Conservation (phyloP, 1,284 basidiomycete species). For the Spongispora temasekensis region DNA sequence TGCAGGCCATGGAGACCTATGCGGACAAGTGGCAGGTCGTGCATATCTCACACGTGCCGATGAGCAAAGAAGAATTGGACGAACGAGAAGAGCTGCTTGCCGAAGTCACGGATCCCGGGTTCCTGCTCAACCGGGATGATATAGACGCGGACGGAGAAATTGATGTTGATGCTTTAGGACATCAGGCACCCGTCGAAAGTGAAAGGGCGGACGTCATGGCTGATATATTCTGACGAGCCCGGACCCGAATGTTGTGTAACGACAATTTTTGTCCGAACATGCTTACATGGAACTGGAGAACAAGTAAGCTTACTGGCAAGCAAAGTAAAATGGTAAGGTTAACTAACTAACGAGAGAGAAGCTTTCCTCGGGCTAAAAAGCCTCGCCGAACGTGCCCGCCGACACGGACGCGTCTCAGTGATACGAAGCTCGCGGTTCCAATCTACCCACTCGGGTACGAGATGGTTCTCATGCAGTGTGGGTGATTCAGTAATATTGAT, state of each 20-base stretch:
- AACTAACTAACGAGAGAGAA: too few species aligned
- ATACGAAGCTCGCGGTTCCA: too few species aligned
- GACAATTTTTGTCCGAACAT: too few species aligned
- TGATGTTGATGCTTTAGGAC: conserved; percentile 41
- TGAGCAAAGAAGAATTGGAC: conserved; percentile 52
- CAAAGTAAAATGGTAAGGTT: too few species aligned
- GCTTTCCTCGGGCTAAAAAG: too few species aligned
- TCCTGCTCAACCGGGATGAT: conserved; percentile 41
- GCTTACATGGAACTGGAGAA: too few species aligned
- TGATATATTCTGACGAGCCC: conserved; percentile 34
- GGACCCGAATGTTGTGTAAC: conserved; percentile 3
- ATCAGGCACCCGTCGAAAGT: conserved; percentile 44
- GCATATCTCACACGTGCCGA: conserved; percentile 55
- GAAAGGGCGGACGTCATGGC: conserved; percentile 31
- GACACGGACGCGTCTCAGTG: too few species aligned
- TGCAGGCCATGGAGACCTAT: conserved; percentile 62
- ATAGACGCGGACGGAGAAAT: conserved; percentile 50
- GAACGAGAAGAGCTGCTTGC: conserved; percentile 54
- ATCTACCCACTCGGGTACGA: too few species aligned
- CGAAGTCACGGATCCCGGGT: conserved; percentile 57
- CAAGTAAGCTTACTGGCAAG: too few species aligned
- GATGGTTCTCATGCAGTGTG: too few species aligned
- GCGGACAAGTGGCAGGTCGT: conserved; percentile 80
- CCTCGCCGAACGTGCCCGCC: too few species aligned
- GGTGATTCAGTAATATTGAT: too few species aligned